A percentile compares a stretch with the other conserved stretches of the same genome.
phyloP scores from a whole-genome alignment of 1,284 basidiomycete species.

The Pyrrhoderma noxium region DNA sequence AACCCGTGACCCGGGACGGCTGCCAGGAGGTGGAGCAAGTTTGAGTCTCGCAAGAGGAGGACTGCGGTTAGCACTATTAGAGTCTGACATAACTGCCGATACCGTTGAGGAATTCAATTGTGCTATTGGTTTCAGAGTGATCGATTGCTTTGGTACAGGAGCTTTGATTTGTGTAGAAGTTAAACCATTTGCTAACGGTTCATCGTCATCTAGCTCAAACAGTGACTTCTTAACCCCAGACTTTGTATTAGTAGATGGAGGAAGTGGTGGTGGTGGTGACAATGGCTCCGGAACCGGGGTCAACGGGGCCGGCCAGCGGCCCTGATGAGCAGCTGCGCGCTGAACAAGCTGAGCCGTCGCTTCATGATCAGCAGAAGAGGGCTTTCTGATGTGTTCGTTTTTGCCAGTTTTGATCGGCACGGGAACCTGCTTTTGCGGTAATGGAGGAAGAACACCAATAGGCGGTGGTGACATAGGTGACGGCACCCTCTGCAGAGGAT shows the following conservation, averaged over 20 bases:
- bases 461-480: slow-evolving; percentile 10
- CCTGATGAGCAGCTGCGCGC: slow-evolving; percentile 36
- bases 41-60: background rate
- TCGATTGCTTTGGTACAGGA: slow-evolving; percentile 13
- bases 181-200: background rate
- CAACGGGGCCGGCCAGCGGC: slow-evolving; percentile 57
- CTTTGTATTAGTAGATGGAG: slow-evolving; percentile 8
- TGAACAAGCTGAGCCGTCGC: slow-evolving; percentile 17
- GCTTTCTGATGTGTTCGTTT: slow-evolving; percentile 12
- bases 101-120: slow-evolving; percentile 5
- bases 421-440: slow-evolving; percentile 12
- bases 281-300: slow-evolving; percentile 44
- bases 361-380: slow-evolving; percentile 13
- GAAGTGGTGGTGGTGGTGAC: slow-evolving; percentile 29
- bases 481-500: background rate
- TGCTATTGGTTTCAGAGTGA: slow-evolving; percentile 11
- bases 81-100: background rate
- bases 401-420: slow-evolving; percentile 7
- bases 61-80: background rate
- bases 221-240: slow-evolving; percentile 17
- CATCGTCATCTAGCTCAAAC: slow-evolving; percentile 24
- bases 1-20: background rate
- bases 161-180: background rate
- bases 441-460: slow-evolving; percentile 2
- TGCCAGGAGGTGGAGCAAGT: background rate